Conservation (phyloP, 345 rosid genomes). For the Angophora floribunda region DNA sequence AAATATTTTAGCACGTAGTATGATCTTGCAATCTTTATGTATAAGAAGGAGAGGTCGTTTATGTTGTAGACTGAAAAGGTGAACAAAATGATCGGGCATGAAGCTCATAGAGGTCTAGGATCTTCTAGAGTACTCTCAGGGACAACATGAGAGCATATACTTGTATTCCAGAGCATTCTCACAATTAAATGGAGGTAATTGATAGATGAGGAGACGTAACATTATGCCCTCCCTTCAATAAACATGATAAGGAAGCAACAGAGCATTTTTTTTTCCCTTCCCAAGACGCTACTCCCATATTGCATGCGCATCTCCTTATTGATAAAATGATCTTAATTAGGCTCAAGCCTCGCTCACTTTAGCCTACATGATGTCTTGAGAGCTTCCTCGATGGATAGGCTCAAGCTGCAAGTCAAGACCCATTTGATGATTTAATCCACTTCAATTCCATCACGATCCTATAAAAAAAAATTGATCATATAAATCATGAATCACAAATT, state of each 20-base stretch:
- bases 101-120: not conserved
- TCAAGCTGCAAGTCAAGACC: not conserved
- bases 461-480: rapidly evolving
- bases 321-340: too few species aligned
- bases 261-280: not conserved
- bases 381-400: not conserved
- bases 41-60: too few species aligned
- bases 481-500: not conserved
- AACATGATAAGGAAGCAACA: not conserved
- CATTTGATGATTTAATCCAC: not conserved
- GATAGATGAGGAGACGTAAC: too few species aligned
- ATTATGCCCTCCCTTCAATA: not conserved
- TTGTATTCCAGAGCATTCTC: not conserved
- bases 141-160: not conserved
- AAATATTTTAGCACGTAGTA: too few species aligned
- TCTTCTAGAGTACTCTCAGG: too few species aligned
- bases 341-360: too few species aligned
- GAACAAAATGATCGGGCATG: not conserved
- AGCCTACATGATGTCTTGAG: not conserved
- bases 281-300: not conserved
- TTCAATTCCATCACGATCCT: too few species aligned
- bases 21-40: too few species aligned
- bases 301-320: not conserved
- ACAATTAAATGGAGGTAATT: not conserved
- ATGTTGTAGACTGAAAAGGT: not conserved